phyloP scores from a whole-genome alignment of 129 eudicot species.

The Lactuca saligna region DNA sequence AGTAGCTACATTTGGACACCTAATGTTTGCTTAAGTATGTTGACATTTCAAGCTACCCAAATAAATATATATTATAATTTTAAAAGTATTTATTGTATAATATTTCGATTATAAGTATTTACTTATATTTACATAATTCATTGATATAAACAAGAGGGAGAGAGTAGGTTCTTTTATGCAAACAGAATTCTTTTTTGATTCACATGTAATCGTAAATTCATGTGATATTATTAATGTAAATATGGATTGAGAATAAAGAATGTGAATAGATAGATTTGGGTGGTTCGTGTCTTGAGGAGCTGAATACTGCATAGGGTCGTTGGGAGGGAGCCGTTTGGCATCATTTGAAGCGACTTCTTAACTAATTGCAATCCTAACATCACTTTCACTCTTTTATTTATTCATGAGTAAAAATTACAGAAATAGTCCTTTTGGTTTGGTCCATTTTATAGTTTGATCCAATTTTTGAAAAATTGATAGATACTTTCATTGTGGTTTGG shows the following conservation, averaged over 20 bases:
- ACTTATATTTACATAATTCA: background rate
- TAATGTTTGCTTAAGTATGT: slow-evolving; percentile 19
- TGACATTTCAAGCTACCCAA: slow-evolving; percentile 21
- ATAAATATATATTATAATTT: background rate
- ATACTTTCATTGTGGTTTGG: too few species aligned
- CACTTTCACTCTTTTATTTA: slow-evolving; percentile 42
- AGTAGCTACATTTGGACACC: slow-evolving; percentile 34
- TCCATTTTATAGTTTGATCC: too few species aligned
- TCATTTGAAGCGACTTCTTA: slow-evolving; percentile 41
- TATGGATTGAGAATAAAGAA: background rate
- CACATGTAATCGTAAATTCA: background rate
- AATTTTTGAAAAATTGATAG: too few species aligned
- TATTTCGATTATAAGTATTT: background rate
- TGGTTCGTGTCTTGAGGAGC: slow-evolving; percentile 24
- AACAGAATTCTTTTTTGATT: background rate
- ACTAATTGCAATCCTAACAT: slow-evolving; percentile 66
- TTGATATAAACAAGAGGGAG: too few species aligned
- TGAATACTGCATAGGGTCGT: slow-evolving; percentile 14
- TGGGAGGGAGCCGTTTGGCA: slow-evolving; percentile 37
- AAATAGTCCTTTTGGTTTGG: too few species aligned
- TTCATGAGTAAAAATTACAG: background rate
- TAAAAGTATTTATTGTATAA: background rate
- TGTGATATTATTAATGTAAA: too few species aligned
- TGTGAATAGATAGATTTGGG: slow-evolving; percentile 10
- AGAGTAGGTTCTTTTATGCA: too few species aligned